phyloP scores from a whole-genome alignment of 2,329 filamentous ascomycete genomes.

The Zelopaecilomyces penicillatus region DNA sequence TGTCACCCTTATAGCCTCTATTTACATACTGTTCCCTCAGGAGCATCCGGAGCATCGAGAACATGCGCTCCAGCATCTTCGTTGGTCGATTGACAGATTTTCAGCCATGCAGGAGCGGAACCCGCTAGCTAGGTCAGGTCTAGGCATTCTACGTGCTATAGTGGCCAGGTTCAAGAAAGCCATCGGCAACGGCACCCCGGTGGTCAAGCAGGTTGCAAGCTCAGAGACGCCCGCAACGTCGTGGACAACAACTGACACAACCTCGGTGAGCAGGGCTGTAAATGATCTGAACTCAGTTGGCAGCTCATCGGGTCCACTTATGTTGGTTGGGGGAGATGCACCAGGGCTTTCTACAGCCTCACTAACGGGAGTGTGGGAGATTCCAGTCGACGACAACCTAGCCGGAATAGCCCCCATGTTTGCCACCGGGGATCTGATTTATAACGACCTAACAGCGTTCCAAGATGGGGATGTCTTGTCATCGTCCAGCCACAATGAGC shows the following conservation, averaged over 20 bases:
- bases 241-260: slow-evolving; percentile 9
- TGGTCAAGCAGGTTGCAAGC: slow-evolving; percentile 11
- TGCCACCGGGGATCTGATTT: slow-evolving; percentile 48
- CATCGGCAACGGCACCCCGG: slow-evolving; percentile 25
- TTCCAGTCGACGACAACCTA: slow-evolving; percentile 37
- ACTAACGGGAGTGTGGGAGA: slow-evolving; percentile 25
- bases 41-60: slow-evolving; percentile 42
- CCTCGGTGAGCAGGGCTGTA: background rate
- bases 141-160: slow-evolving; percentile 48
- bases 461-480: slow-evolving; percentile 19
- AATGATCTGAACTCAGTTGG: background rate
- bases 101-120: slow-evolving; percentile 47
- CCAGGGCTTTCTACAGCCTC: background rate
- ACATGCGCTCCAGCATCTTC: slow-evolving; percentile 45
- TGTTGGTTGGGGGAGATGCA: slow-evolving; percentile 11
- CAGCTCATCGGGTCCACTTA: background rate
- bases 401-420: slow-evolving; percentile 46
- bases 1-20: slow-evolving; percentile 50
- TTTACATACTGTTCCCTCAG: slow-evolving; percentile 52
- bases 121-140: slow-evolving; percentile 43
- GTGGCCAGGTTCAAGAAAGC: slow-evolving; percentile 44
- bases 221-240: slow-evolving; percentile 10
- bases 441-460: slow-evolving; percentile 45
- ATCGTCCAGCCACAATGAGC: slow-evolving; percentile 5
- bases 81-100: slow-evolving; percentile 52